Base-by-base conservation (phyloP, 129 eudicot genomes). In the Sambucus nigra region DNA sequence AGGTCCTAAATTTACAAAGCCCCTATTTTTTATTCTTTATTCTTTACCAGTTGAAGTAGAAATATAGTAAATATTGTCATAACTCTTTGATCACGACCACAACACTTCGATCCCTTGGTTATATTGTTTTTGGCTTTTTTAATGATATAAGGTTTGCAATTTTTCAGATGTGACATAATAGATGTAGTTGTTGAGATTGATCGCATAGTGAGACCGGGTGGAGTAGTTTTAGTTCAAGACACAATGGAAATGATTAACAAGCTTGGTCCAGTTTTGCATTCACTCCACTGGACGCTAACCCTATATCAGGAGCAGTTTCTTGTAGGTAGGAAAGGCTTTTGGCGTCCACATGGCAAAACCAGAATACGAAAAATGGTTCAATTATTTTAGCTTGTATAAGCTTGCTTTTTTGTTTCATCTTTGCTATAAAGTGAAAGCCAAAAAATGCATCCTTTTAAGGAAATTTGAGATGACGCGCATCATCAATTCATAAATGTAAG, bases 201-300 rank as follows among this genome's bases (percentile, higher is more conserved):
- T 69, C 76, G 88, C 7, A 15, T 80, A 42, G 32, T 80, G 63
- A 80, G 88, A 66, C 88, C 88, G 18, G 83, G 72, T 52, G 88
- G 88, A 16, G 59, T 58, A 31, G 22, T 80, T 23, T 6, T 80
- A 25, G 69, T 80, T 56, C 80, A 72, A 63, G 88, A 80, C 41
- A 53, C 62, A 46, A 20, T 64, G 28, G 72, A 80, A 51, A 56
- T 59, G 51, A 65, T 70, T 5, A 58, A 47, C 65, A 65, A 64
- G 66, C 61, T 80, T 1, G 53, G 33, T 18, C 54, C 76, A n/a
- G 27, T 80, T 52, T 69, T 80, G 59, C 70, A 47, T 38, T 80
- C 88, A 12, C 88, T 80, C 61, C 73, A 76, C 39, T 80, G 88
- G 88, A 64, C 83, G 5, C 38, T 73, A n/a, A 69, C 31, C 13